These are phyloP conservation scores for Pestalotiopsis sp. DNA, from an alignment of 2,329 filamentous ascomycete genomes.

Conservation along the genomic window DNA sequence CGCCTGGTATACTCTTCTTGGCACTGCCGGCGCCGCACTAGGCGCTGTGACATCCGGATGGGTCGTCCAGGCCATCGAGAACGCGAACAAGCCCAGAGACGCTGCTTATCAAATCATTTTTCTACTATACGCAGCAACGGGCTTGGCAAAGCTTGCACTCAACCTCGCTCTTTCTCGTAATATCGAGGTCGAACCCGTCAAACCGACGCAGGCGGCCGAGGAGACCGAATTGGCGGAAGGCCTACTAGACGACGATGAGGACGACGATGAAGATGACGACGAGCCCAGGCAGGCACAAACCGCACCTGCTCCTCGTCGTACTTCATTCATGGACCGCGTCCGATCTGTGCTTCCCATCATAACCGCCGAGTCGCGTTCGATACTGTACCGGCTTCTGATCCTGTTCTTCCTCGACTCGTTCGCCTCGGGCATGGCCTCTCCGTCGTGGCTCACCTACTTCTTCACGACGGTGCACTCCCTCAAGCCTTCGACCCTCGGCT, in stretches of 20 bases:
- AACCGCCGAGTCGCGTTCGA: background rate
- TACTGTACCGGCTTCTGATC: slow-evolving; percentile 40
- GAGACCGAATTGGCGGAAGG: no score
- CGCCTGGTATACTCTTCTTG: slow-evolving; percentile 61
- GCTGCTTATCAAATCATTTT: slow-evolving; percentile 37
- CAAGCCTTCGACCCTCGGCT: slow-evolving; percentile 21
- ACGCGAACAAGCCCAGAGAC: slow-evolving; percentile 7
- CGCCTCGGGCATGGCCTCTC: slow-evolving; percentile 25
- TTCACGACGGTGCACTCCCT: slow-evolving; percentile 24
- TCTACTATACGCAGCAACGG: slow-evolving; percentile 55
- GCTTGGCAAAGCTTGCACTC: slow-evolving; percentile 52
- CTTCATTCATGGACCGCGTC: background rate
- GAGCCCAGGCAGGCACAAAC: background rate
- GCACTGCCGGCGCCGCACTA: slow-evolving; percentile 60
- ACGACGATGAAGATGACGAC: slow-evolving; percentile 35
- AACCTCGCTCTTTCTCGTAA: no score
- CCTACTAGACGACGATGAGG: no score
- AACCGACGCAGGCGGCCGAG: no score
- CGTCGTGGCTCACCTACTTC: slow-evolving; percentile 25
- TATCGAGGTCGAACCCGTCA: no score
- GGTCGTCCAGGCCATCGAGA: slow-evolving; percentile 51
- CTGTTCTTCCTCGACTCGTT: slow-evolving; percentile 72
- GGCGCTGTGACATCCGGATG: slow-evolving; percentile 62
- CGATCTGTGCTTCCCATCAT: background rate
- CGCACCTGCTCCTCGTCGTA: background rate